Evolutionary conservation across 192 early-diverging fungal species (phyloP).

Genomic region (Paraglomus brasilianum): DNA sequence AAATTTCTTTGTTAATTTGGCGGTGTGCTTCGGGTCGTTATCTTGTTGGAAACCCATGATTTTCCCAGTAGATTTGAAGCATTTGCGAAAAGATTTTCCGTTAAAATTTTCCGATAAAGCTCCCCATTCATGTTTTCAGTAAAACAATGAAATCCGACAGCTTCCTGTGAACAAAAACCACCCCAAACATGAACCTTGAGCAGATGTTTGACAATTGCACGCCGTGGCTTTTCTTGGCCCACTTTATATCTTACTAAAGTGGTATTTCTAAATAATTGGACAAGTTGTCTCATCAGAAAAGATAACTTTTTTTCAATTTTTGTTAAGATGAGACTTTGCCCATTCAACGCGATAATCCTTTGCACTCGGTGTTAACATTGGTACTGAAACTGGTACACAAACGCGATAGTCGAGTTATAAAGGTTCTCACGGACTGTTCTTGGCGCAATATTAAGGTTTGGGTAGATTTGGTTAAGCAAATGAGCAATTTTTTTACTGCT

Average conservation of each 20-base stretch:
- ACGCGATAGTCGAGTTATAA: too few relatives aligned
- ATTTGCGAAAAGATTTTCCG: background rate
- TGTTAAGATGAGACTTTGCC: too few relatives aligned
- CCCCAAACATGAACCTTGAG: constrained; percentile 1
- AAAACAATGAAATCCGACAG: background rate
- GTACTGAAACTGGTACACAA: too few relatives aligned
- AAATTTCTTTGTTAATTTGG: background rate
- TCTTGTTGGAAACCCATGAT: background rate
- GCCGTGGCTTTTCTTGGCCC: background rate
- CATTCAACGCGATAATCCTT: too few relatives aligned
- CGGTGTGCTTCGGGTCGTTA: background rate
- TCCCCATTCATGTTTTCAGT: constrained; percentile 10
- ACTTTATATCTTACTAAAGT: background rate
- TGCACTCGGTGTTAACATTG: too few relatives aligned
- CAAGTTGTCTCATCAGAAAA: constrained; percentile 2
- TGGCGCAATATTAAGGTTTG: too few relatives aligned
- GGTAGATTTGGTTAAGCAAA: too few relatives aligned
- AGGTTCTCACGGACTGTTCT: too few relatives aligned
- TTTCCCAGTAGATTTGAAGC: background rate
- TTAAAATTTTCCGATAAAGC: constrained; percentile 3
- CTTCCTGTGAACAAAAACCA: constrained; percentile 1
- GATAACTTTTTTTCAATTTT: too few relatives aligned
- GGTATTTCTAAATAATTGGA: constrained; percentile 6
- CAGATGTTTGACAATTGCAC: background rate
- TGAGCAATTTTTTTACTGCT: too few relatives aligned